Percentiles rank a stretch among this genome's conserved stretches.
phyloP scores from a whole-genome alignment of 2,329 filamentous ascomycete species.

The Monilinia fructigena region DNA sequence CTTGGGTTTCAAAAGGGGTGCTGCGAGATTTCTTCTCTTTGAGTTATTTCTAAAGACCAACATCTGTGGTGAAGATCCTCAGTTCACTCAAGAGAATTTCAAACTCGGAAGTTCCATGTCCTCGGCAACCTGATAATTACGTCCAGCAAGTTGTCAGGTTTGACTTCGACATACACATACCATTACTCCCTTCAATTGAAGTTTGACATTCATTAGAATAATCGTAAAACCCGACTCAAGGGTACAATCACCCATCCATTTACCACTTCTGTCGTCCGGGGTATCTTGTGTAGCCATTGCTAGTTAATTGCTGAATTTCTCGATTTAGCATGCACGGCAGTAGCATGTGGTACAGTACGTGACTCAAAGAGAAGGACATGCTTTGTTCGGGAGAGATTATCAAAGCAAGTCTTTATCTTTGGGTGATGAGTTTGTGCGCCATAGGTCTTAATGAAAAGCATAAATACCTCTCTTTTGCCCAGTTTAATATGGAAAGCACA shows the following conservation, averaged over 20 bases:
- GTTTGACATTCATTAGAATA: background rate
- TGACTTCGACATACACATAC: background rate
- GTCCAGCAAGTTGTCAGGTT: background rate
- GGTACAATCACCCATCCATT: background rate
- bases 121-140: too few relatives aligned
- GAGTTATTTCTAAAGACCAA: background rate
- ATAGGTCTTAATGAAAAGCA: background rate
- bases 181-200: background rate
- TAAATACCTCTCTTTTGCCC: background rate
- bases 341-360: background rate
- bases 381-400: background rate
- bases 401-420: background rate
- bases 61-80: background rate
- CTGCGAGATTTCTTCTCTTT: background rate
- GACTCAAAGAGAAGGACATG: background rate
- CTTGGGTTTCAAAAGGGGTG: background rate
- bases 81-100: background rate
- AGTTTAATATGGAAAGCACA: background rate
- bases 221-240: background rate
- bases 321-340: background rate
- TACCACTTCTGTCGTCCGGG: background rate
- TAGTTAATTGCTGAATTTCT: background rate
- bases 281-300: background rate
- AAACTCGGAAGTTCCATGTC: background rate
- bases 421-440: background rate